phyloP scores from a whole-genome alignment of 164 flowering plant genomes.

The Nelumbo lutea region DNA sequence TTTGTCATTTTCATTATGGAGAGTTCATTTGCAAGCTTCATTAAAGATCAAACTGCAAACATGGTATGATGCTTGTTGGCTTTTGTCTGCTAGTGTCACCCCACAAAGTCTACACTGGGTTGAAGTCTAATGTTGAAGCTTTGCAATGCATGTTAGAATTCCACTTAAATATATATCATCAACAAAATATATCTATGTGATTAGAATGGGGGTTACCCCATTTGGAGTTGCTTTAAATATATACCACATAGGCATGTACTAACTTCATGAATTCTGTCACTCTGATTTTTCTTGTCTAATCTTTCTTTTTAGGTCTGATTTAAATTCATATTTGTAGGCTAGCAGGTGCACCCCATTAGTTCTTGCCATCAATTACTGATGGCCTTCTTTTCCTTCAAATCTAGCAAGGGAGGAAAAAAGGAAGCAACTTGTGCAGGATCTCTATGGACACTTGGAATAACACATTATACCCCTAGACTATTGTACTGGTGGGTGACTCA shows the following conservation, averaged over 20 bases:
- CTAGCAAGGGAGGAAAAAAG: slow-evolving; percentile 14
- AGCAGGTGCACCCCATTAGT: slow-evolving; percentile 34
- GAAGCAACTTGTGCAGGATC: slow-evolving; percentile 19
- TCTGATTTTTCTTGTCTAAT: too few species aligned
- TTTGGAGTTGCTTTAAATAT: slow-evolving; percentile 34
- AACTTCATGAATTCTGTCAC: background rate
- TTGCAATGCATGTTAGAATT: too few species aligned
- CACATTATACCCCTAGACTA: slow-evolving; percentile 29
- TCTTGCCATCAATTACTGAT: slow-evolving; percentile 41
- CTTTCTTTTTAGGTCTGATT: background rate
- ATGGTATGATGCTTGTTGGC: too few species aligned
- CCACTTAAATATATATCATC: too few species aligned
- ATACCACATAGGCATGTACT: slow-evolving; percentile 36
- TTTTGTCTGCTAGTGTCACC: too few species aligned
- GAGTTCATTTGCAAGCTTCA: too few species aligned
- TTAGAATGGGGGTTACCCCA: slow-evolving; percentile 39
- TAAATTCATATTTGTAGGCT: slow-evolving; percentile 26
- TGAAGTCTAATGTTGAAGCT: too few species aligned
- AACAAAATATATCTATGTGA: too few species aligned
- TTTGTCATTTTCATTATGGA: too few species aligned
- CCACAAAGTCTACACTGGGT: too few species aligned
- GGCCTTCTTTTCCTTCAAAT: slow-evolving; percentile 36
- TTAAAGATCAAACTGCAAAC: too few species aligned
- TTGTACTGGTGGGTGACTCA: slow-evolving; percentile 41
- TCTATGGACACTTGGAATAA: slow-evolving; percentile 22